Evolutionary conservation across 2,329 filamentous ascomycete species (phyloP).

Genomic region (Talaromyces funiculosus): DNA sequence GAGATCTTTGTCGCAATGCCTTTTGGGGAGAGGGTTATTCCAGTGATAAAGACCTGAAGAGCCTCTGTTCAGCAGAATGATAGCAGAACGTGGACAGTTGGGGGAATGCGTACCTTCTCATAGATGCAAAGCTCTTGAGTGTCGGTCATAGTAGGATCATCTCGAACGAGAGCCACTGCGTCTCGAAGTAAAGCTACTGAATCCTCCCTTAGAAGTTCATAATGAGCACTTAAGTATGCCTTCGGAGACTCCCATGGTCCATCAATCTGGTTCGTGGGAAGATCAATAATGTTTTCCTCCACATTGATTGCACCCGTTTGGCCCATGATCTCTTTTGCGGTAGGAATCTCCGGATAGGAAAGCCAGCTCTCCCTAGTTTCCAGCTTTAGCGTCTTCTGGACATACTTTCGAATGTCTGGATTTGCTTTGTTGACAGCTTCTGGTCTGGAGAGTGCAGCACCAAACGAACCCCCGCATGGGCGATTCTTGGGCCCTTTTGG

Average conservation of each 20-base stretch:
- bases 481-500: not conserved
- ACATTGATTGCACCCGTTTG: slow-evolving; percentile 14
- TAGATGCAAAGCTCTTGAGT: slow-evolving; percentile 58
- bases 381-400: slow-evolving; percentile 16
- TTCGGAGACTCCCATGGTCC: slow-evolving; percentile 56
- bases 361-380: slow-evolving; percentile 27
- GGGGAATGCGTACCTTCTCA: slow-evolving; percentile 51
- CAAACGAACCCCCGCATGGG: not conserved
- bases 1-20: slow-evolving; percentile 63
- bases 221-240: slow-evolving; percentile 67
- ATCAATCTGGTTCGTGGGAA: slow-evolving; percentile 51
- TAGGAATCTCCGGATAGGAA: slow-evolving; percentile 36
- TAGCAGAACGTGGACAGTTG: not conserved
- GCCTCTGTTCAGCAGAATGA: not conserved
- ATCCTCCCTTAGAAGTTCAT: slow-evolving; percentile 70
- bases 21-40: slow-evolving; percentile 56
- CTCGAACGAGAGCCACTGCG: slow-evolving; percentile 55
- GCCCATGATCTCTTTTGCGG: slow-evolving; percentile 35
- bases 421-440: slow-evolving; percentile 17
- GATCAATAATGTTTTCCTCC: slow-evolving; percentile 26
- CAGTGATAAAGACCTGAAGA: slow-evolving; percentile 58
- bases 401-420: slow-evolving; percentile 27
- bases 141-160: slow-evolving; percentile 54
- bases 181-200: slow-evolving; percentile 62
- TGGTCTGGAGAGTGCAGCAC: not conserved